Percentiles rank a stretch among this genome's conserved stretches.
Conservation (phyloP, 495 filamentous ascomycete species). For the Thermothielavioides terrestris region DNA sequence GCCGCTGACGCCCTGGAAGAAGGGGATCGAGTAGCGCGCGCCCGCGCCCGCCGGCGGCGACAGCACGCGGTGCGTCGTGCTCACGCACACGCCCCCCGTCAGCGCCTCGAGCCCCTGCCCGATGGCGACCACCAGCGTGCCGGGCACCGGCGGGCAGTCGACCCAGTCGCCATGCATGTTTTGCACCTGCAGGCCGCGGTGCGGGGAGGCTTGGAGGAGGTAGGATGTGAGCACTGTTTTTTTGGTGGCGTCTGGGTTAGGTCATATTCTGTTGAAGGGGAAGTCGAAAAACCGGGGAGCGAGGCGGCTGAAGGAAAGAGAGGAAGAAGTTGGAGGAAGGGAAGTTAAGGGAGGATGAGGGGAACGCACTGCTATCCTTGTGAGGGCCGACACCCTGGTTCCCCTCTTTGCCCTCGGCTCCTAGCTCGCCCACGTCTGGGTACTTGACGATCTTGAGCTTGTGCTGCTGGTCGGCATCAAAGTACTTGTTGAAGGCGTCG, state of each 20-base stretch:
- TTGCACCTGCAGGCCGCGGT: conserved; percentile 80
- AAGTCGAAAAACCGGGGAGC: background rate
- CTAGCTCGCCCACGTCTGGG: conserved; percentile 49
- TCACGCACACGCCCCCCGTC: conserved; percentile 77
- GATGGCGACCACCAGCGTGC: conserved; percentile 79
- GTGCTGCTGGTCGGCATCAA: conserved; percentile 73
- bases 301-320: background rate
- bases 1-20: conserved; percentile 85
- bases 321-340: background rate
- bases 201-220: conserved; percentile 74
- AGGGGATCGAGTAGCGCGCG: conserved; percentile 74
- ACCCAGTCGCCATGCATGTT: conserved; percentile 76
- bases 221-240: conserved; percentile 62
- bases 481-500: conserved; percentile 72
- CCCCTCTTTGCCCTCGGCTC: conserved; percentile 36
- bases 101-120: conserved; percentile 88
- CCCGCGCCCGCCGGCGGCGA: conserved; percentile 55
- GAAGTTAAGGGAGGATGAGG: background rate
- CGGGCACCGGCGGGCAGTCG: conserved; percentile 54
- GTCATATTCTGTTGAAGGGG: background rate
- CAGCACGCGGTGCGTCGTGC: conserved; percentile 78
- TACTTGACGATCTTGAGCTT: conserved; percentile 93
- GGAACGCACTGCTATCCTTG: conserved; percentile 62
- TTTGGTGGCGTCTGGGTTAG: background rate
- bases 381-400: conserved; percentile 82